Conservation (phyloP, 78 protist species). For the Thecamonas trahens region DNA sequence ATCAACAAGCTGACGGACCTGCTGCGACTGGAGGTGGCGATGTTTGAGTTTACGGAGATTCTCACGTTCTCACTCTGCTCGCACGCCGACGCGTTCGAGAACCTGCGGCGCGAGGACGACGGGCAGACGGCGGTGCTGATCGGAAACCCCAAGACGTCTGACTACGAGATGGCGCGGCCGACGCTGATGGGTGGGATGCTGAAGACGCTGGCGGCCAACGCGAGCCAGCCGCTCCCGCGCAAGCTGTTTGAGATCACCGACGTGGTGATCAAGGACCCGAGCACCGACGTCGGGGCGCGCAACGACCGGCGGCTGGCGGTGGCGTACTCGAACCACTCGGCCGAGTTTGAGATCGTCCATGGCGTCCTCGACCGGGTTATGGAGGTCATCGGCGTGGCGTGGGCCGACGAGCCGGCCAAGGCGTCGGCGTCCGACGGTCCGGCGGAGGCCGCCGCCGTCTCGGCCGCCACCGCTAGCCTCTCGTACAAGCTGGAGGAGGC, state of each 20-base stretch:
- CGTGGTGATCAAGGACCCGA: slow-evolving; percentile 42
- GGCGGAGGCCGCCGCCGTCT: not conserved
- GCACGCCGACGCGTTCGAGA: slow-evolving; percentile 55
- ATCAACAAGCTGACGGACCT: slow-evolving; percentile 66
- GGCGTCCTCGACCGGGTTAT: slow-evolving; percentile 73
- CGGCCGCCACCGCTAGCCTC: not conserved
- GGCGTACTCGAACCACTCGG: slow-evolving; percentile 9
- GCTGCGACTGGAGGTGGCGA: slow-evolving; percentile 74
- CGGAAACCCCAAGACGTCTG: slow-evolving; percentile 58
- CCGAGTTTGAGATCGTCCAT: slow-evolving; percentile 74
- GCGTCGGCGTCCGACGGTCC: not conserved
- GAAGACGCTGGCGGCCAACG: slow-evolving; percentile 71
- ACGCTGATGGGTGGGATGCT: slow-evolving; percentile 69
- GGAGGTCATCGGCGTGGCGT: slow-evolving; percentile 14
- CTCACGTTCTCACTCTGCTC: slow-evolving; percentile 81
- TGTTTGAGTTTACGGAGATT: slow-evolving; percentile 85
- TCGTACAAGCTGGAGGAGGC: slow-evolving; percentile 21
- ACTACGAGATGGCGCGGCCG: slow-evolving; percentile 39
- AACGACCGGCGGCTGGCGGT: slow-evolving; percentile 74
- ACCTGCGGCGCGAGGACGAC: slow-evolving; percentile 36
- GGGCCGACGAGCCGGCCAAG: not conserved
- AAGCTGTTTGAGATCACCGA: slow-evolving; percentile 84
- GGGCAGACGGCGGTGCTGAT: slow-evolving; percentile 37
- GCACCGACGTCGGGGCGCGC: slow-evolving; percentile 65
- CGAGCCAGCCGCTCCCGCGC: not conserved